These are phyloP conservation scores for Persicaria tinctoria DNA, from an alignment of 148 eudicot genomes.

Conservation along the genomic window DNA sequence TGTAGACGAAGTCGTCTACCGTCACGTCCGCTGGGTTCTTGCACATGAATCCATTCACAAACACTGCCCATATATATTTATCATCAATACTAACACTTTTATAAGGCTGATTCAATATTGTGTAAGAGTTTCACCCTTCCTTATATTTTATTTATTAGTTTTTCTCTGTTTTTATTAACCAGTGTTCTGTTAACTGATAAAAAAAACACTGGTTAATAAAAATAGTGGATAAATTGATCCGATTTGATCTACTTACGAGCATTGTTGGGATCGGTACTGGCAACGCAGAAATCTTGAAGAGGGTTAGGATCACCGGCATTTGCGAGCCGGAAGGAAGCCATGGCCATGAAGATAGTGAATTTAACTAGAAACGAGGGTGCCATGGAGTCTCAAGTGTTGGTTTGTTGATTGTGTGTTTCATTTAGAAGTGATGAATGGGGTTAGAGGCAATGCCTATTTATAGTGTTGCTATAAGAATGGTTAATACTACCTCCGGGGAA, in stretches of 20 bases:
- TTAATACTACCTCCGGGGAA: too few relatives aligned
- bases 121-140: too few relatives aligned
- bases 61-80: background rate
- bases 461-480: too few relatives aligned
- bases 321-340: background rate
- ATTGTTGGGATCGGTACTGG: background rate
- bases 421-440: too few relatives aligned
- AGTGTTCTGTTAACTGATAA: too few relatives aligned
- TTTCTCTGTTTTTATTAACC: too few relatives aligned
- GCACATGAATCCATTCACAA: background rate
- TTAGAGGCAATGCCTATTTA: too few relatives aligned
- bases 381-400: background rate
- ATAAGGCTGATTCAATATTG: too few relatives aligned
- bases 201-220: too few relatives aligned
- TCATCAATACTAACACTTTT: background rate
- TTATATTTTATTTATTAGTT: too few relatives aligned
- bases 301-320: background rate
- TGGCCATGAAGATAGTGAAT: background rate
- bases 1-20: background rate
- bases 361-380: background rate
- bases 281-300: background rate
- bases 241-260: background rate
- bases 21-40: too few relatives aligned
- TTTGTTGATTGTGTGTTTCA: too few relatives aligned
- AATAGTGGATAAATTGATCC: background rate